Base-by-base conservation (phyloP, 805 yeast genomes). In the Ogataea neopini region DNA sequence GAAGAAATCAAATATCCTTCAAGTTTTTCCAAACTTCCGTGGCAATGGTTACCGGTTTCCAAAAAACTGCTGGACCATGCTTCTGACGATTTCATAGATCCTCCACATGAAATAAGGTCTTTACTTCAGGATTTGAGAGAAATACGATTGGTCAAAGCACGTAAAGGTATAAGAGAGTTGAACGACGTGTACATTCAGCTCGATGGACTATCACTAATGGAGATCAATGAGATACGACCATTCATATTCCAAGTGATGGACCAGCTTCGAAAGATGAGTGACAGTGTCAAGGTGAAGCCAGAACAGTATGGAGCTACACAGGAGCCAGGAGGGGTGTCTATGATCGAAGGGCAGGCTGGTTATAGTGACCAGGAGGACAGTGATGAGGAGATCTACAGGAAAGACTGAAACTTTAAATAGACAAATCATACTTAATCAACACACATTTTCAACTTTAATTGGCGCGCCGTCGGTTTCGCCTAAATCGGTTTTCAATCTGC, bases 201-300 rank as follows among this genome's bases (percentile, higher is more conserved):
- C 64, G 92, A 90, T 56, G 89, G 94, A 17, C 64, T 94, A 44
- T 86, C 96, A 2, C 63, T 84, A 33, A 63, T 90, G 75, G 99
- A 92, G 64, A 84, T 94, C 52, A 91, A 90, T 63, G 97, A 89
- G 62, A 69, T 91, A 44, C 70, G 97, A 53, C 95, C 97, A 2
- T 86, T 89, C 59, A 81, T 90, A 28, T 71, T 81, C n/a, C 70
- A 72, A 11, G 85, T 88, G 1, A 92, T 94, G 98, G 83, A 83
- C 49, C 84, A 84, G 55, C 67, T 94, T 50, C 74, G 88, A 40
- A 72, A 74, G 44, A 61, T 89, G 28, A 75, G 76, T 34, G 79
- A 73, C 20, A 56, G 62, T 37, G 53, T 56, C 2, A 49, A 54
- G 17, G 49, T 41, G 23, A 53, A 45, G 23, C 35, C 47, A 11